These are phyloP conservation scores for Hygrophila difformis DNA, from an alignment of 257 asterid species.

Conservation along the genomic window DNA sequence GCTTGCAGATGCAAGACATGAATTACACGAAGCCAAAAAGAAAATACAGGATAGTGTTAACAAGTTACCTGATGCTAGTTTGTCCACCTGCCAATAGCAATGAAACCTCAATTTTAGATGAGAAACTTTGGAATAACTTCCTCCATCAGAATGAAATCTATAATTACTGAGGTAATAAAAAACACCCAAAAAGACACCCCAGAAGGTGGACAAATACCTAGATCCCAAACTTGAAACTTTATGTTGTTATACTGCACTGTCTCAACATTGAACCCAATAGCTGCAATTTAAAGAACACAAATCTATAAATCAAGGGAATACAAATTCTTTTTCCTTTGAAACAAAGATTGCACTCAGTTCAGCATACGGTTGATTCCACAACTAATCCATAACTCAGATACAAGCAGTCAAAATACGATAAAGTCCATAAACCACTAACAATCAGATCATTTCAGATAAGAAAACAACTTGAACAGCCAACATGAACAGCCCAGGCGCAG, in stretches of 20 bases:
- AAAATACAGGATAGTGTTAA: not conserved
- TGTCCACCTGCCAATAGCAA: conserved; percentile 77
- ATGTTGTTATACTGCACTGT: conserved; percentile 66
- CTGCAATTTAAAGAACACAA: conserved; percentile 34
- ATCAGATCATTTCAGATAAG: not conserved
- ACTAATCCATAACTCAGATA: conserved; percentile 9
- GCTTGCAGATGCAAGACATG: not conserved
- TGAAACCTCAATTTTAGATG: conserved; percentile 14
- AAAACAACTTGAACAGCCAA: conserved; percentile 1
- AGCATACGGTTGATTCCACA: conserved; percentile 2
- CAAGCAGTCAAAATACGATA: not conserved
- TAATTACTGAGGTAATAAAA: not conserved
- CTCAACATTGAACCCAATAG: conserved; percentile 95
- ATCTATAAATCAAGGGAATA: conserved; percentile 1
- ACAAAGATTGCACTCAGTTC: not conserved
- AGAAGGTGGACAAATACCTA: conserved; percentile 37
- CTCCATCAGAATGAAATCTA: conserved; percentile 3
- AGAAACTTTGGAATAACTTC: conserved; percentile 11
- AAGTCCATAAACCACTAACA: conserved; percentile 6
- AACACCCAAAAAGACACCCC: not conserved
- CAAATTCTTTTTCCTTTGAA: not conserved
- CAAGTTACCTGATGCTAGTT: conserved; percentile 83
- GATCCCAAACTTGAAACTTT: conserved; percentile 53
- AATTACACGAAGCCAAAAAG: not conserved
- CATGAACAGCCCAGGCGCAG: conserved; percentile 4